These are phyloP conservation scores for Trametes gibbosa DNA, from an alignment of 768 basidiomycete genomes.

Conservation along the genomic window DNA sequence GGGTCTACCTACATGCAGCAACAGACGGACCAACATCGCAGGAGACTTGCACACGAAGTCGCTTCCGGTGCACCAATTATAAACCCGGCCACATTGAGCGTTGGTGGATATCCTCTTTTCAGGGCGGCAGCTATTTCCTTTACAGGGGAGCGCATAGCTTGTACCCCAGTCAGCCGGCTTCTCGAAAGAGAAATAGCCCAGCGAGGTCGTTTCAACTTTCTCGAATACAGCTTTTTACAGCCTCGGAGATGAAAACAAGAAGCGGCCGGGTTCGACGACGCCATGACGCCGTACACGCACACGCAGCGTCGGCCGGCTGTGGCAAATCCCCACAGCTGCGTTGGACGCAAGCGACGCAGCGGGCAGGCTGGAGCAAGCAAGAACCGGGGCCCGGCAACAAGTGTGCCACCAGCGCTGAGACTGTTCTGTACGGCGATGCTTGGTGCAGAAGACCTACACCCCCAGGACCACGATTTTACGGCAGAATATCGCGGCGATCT, in stretches of 20 bases:
- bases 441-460: background rate
- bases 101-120: background rate
- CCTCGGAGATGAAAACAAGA: conserved; percentile 17
- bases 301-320: background rate
- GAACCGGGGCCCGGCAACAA: background rate
- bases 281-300: conserved; percentile 3
- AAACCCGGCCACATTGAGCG: no score
- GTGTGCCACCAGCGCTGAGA: background rate
- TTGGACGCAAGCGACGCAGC: background rate
- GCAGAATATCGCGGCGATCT: background rate
- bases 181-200: background rate
- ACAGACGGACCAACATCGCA: no score
- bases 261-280: background rate
- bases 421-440: background rate
- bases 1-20: no score
- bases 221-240: background rate
- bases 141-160: background rate
- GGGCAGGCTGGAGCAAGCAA: background rate
- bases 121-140: background rate
- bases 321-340: background rate
- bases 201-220: background rate
- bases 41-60: no score
- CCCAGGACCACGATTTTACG: background rate
- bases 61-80: no score
- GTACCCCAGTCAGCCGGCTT: background rate